Conservation (phyloP, 306 rosid genomes). For the Luffa aegyptiaca region DNA sequence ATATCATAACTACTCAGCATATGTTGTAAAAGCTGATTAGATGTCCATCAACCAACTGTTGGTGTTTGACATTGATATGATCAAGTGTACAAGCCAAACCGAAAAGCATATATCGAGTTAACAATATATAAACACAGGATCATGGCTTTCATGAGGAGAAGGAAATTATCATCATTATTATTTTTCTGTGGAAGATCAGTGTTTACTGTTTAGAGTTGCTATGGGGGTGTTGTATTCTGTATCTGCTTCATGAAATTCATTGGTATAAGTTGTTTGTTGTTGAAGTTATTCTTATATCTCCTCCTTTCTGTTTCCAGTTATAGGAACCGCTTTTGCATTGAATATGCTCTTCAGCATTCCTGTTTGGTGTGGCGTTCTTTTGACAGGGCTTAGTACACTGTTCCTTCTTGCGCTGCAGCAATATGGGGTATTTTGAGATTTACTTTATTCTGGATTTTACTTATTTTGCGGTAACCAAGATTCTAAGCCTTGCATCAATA, state of each 20-base stretch:
- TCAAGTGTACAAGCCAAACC: not conserved
- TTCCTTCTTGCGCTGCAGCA: constrained; percentile 62
- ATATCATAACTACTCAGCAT: not conserved
- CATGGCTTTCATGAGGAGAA: not conserved
- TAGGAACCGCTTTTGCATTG: constrained; percentile 60
- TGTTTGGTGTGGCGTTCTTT: constrained; percentile 44
- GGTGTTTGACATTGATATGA: not conserved
- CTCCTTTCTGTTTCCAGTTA: constrained; percentile 26
- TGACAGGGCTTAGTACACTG: constrained; percentile 48
- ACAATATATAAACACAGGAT: not conserved
- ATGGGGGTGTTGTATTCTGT: not conserved
- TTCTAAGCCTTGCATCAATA: not conserved
- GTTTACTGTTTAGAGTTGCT: not conserved
- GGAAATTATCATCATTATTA: not conserved
- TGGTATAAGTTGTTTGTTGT: not conserved
- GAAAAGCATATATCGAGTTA: not conserved
- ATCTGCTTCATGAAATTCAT: not conserved
- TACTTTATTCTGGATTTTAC: not conserved
- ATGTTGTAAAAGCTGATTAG: not conserved
- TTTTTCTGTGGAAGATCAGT: not conserved
- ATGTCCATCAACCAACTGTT: not conserved
- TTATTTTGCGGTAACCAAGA: not conserved
- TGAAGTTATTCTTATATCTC: not conserved
- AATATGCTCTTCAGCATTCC: constrained; percentile 57
- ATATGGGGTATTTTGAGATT: constrained; percentile 63